These are phyloP conservation scores for Malassezia equina DNA, from an alignment of 1,284 basidiomycete genomes.

Conservation along the genomic window DNA sequence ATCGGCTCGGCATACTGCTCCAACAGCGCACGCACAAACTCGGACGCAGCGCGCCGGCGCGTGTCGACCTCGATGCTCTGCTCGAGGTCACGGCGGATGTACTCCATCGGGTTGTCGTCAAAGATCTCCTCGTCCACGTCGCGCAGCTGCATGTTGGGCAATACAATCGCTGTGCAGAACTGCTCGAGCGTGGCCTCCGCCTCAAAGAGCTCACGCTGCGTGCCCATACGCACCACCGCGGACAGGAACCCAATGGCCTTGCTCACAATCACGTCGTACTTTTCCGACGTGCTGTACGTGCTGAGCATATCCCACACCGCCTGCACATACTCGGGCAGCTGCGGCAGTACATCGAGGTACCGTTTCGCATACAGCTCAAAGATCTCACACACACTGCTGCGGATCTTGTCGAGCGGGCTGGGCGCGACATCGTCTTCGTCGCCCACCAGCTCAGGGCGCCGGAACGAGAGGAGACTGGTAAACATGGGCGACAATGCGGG, in stretches of 20 bases:
- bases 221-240: slow-evolving; percentile 61
- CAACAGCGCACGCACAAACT: slow-evolving; percentile 80
- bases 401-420: slow-evolving; percentile 72
- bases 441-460: slow-evolving; percentile 27
- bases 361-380: slow-evolving; percentile 84
- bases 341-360: slow-evolving; percentile 74
- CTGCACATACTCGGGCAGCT: slow-evolving; percentile 72
- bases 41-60: slow-evolving; percentile 78
- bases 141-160: slow-evolving; percentile 81
- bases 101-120: slow-evolving; percentile 92
- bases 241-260: slow-evolving; percentile 85
- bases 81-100: slow-evolving; percentile 80
- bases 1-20: slow-evolving; percentile 67
- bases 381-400: slow-evolving; percentile 82
- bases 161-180: slow-evolving; percentile 77
- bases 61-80: slow-evolving; percentile 57
- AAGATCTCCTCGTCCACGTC: slow-evolving; percentile 90
- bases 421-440: slow-evolving; percentile 68
- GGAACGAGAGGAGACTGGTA: slow-evolving; percentile 36
- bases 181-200: slow-evolving; percentile 63
- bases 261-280: slow-evolving; percentile 81
- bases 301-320: slow-evolving; percentile 83
- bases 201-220: slow-evolving; percentile 58
- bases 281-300: slow-evolving; percentile 60
- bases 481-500: slow-evolving; percentile 44